Evolutionary conservation across 371 early-diverging fungal genomes (phyloP), one percentile per base, ranked within the genome.

Genomic region (Dichotomocladium elegans): DNA sequence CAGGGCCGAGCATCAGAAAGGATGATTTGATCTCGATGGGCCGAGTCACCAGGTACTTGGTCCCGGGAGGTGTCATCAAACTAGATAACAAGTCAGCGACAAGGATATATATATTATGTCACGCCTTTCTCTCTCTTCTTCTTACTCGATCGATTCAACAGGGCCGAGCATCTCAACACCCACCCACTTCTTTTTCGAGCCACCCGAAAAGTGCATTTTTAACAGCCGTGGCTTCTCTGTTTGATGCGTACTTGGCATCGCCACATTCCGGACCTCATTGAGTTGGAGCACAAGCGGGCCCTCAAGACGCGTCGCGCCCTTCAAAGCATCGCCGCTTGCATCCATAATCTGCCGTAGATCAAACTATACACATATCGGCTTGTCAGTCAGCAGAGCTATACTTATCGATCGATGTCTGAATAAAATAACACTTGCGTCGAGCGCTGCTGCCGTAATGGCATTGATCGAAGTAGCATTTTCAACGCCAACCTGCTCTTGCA

Each of bases 51-150:
- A 70, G 12, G 17, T 57, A 61, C 34, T 76, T 76, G 1, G 70
- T 66, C 17, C 76, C 76, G n/a, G 76, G 76, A 4, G 66, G 68
- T 1, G 73, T 72, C 51, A 66, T 63, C 21, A 72, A 47, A 21
- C 72, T 71, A 53, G 10, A 15, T 19, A n/a, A n/a, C n/a, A n/a
- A n/a, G n/a, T n/a, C n/a, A n/a, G n/a, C n/a, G n/a, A n/a, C n/a
- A n/a, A n/a, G n/a, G n/a, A 30, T 22, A 9, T 8, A n/a, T 21
- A 42, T 15, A 31, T 43, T 21, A 15, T 50, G n/a, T 31, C 22
- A 52, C 3, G 37, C n/a, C 41, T 22, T 28, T 2, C 10, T 33
- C 15, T 2, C 12, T 28, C 17, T 26, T 24, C 17, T 17, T 48
- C 17, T 41, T 58, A 67, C 65, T 59, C 68, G 6, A 76, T 26